Evolutionary conservation across 306 rosid species (phyloP), one percentile per base, ranked within the genome.

Genomic region (Pterocarpus macrocarpus): DNA sequence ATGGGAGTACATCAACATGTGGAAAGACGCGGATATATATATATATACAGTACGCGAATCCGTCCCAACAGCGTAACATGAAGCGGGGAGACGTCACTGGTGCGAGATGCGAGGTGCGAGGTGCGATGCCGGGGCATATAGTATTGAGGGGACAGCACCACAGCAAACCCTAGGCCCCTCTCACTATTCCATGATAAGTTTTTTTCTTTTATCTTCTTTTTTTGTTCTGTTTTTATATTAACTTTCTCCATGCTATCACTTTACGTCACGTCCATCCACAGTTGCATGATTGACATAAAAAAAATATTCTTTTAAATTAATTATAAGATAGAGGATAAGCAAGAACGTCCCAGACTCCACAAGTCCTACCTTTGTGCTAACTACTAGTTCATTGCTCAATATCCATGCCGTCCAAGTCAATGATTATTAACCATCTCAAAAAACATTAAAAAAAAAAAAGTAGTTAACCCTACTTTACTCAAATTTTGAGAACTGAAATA

Each of bases 201-300:
- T 22, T 43, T 43, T 43, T 43, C 11, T 43, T 43, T 43, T 7
- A 4, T 8, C 49, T 11, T 12, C 10, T 12, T 12, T 2, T 47
- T 47, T 9, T n/a, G n/a, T 47, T 9, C 0, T 4, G 15, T 43
- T 17, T 63, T 63, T 33, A 15, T 52, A 59, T n/a, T 36, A 4
- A 4, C 2, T 49, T 76, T 61, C 41, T 36, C 71, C 5, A 49
- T 64, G 81, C 45, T 62, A 43, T 47, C 59, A 63, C 93, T 90
- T 90, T 87, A 85, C 81, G 91, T 90, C 93, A 58, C 70, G 41
- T 90, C 92, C 43, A 50, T 73, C 77, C 30, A 85, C 88, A 78
- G 85, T 50, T n/a, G 43, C 75, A 58, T 82, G 73, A 83, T 64
- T 13, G 72, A 83, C 57, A 70, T 53, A 2, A 41, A 52, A 41